These are phyloP conservation scores for Penicillium robsamsonii DNA, from an alignment of 495 filamentous ascomycete genomes.

Conservation along the genomic window DNA sequence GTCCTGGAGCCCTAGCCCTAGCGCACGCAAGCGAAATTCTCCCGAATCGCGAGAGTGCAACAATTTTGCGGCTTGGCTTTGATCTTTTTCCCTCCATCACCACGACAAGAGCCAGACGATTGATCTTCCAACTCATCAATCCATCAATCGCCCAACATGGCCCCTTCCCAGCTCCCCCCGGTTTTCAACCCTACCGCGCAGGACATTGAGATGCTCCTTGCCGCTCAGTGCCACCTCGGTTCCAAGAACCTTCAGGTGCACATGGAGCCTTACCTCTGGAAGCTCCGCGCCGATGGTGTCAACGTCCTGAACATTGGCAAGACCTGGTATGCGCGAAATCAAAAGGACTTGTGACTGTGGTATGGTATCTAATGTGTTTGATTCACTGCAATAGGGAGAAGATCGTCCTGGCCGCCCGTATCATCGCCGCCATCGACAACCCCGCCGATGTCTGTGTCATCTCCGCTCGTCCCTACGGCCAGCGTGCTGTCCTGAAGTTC, in stretches of 20 bases:
- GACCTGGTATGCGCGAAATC: constrained; percentile 77
- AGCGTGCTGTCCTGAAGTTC: constrained; percentile 99
- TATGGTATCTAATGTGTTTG: constrained; percentile 26
- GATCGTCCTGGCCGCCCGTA: constrained; percentile 95
- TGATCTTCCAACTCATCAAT: constrained; percentile 53
- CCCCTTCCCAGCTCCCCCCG: constrained; percentile 84
- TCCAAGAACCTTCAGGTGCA: constrained; percentile 98
- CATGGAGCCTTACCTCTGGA: constrained; percentile 99
- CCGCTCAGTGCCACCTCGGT: constrained; percentile 93
- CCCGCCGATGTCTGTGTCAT: constrained; percentile 98
- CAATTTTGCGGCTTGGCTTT: constrained; percentile 35
- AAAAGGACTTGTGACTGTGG: constrained; percentile 3
- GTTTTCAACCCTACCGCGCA: constrained; percentile 80
- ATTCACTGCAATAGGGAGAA: constrained; percentile 75
- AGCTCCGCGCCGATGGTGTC: constrained; percentile 95
- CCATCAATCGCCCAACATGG: constrained; percentile 76
- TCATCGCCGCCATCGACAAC: constrained; percentile 99
- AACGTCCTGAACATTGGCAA: constrained; percentile 99
- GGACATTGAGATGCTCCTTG: constrained; percentile 99
- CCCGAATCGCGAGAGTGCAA: constrained; percentile 30
- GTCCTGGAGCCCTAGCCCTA: constrained; percentile 39
- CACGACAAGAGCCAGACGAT: constrained; percentile 52
- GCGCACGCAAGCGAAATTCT: constrained; percentile 44
- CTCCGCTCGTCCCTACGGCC: constrained; percentile 97
- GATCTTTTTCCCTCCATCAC: constrained; percentile 40